A percentile compares a stretch with the other conserved stretches of the same genome.
Evolutionary conservation across 139 green algal genomes (phyloP).

Genomic region (Medakamo hakoo): DNA sequence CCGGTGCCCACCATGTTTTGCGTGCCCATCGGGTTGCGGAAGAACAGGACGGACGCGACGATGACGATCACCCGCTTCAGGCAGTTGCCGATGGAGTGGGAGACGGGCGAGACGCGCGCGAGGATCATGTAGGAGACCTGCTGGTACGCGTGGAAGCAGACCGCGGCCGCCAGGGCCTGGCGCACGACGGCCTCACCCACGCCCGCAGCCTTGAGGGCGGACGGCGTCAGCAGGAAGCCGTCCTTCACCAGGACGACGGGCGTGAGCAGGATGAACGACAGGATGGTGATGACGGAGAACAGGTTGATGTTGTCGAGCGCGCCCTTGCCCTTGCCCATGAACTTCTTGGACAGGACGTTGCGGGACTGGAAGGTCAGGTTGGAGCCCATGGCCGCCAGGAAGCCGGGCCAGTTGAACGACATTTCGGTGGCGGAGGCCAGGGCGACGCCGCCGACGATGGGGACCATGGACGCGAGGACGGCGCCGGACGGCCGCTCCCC

Average conservation of each 20-base stretch:
- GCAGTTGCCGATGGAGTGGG: conserved; percentile 98
- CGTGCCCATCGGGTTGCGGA: conserved; percentile 67
- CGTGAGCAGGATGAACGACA: conserved; percentile 63
- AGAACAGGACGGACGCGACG: conserved; percentile 75
- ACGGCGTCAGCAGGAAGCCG: conserved; percentile 46
- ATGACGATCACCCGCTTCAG: conserved; percentile 97
- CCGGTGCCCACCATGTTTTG: conserved; percentile 43
- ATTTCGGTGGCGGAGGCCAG: conserved; percentile 67
- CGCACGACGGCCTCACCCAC: conserved; percentile 7
- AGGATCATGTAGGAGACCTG: conserved; percentile 79
- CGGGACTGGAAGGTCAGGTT: conserved; percentile 93
- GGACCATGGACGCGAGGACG: conserved; percentile 63
- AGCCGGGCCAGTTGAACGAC: conserved; percentile 58
- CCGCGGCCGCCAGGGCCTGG: conserved; percentile 35
- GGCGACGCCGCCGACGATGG: conserved; percentile 81
- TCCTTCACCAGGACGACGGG: conserved; percentile 54
- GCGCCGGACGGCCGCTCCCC: conserved; percentile 43
- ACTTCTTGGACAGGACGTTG: conserved; percentile 97
- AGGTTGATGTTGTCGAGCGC: conserved; percentile 80
- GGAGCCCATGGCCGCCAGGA: conserved; percentile 73
- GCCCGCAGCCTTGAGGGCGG: conserved; percentile 23
- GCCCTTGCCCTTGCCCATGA: conserved; percentile 64
- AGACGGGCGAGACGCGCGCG: conserved; percentile 77
- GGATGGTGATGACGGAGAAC: conserved; percentile 92
- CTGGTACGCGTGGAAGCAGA: conserved; percentile 97